Conservation (phyloP, 2,329 filamentous ascomycete genomes). For the Davidsoniella virescens region DNA sequence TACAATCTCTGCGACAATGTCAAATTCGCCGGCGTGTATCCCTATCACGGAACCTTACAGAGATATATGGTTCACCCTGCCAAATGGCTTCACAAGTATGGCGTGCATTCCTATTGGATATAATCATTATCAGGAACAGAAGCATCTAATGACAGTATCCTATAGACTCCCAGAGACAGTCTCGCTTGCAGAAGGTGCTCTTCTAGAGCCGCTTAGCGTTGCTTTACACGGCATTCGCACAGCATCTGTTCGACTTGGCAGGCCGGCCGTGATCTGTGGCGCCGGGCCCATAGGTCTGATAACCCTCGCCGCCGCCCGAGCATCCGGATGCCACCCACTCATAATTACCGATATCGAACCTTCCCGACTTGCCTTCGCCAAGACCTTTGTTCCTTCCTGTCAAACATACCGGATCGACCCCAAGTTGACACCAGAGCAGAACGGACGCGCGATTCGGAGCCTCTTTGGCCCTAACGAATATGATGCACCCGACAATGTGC, state of each 20-base stretch:
- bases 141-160: background rate
- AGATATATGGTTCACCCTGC: constrained; percentile 45
- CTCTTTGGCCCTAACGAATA: constrained; percentile 40
- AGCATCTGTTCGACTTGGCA: constrained; percentile 33
- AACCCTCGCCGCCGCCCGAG: constrained; percentile 44
- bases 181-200: constrained; percentile 41
- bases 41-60: constrained; percentile 43
- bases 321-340: constrained; percentile 41
- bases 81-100: constrained; percentile 37
- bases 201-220: constrained; percentile 46
- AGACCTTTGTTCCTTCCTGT: constrained; percentile 36
- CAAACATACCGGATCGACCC: constrained; percentile 37
- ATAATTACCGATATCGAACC: constrained; percentile 43
- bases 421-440: constrained; percentile 28
- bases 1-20: constrained; percentile 49
- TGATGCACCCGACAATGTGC: constrained; percentile 37
- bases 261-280: constrained; percentile 45
- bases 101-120: background rate
- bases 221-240: constrained; percentile 45
- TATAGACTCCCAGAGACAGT: constrained; percentile 39
- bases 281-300: constrained; percentile 47
- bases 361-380: constrained; percentile 31
- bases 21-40: constrained; percentile 45
- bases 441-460: constrained; percentile 34
- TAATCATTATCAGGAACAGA: background rate